Evolutionary conservation across 495 filamentous ascomycete genomes (phyloP).

Genomic region (Aspergillus funiculosus): DNA sequence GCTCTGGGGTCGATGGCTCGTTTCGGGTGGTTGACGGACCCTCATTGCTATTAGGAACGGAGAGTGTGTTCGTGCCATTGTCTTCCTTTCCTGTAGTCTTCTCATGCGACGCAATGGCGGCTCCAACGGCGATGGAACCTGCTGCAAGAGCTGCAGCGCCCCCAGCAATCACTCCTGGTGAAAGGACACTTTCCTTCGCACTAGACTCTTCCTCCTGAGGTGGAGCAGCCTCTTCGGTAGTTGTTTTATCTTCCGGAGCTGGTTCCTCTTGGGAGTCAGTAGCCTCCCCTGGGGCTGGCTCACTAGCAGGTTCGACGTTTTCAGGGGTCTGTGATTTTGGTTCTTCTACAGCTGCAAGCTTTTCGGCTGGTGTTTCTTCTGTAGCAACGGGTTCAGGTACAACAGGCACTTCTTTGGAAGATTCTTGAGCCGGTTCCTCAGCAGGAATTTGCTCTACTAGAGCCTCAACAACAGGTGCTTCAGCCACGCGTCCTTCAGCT

Average conservation of each 20-base stretch:
- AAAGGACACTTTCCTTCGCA: slow-evolving; percentile 19
- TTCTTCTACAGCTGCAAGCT: slow-evolving; percentile 6
- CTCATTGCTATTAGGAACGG: slow-evolving; percentile 11
- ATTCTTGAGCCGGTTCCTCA: slow-evolving; percentile 1
- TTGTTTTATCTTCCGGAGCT: slow-evolving; percentile 10
- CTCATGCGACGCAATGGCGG: slow-evolving; percentile 17
- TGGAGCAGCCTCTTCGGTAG: slow-evolving; percentile 19
- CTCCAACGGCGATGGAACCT: slow-evolving; percentile 18
- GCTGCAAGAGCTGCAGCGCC: slow-evolving; percentile 26
- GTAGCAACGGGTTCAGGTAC: slow-evolving; percentile 4
- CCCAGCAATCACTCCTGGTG: slow-evolving; percentile 24
- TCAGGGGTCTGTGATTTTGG: slow-evolving; percentile 1
- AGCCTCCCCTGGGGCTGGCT: slow-evolving; percentile 1
- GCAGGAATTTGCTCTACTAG: slow-evolving; percentile 7
- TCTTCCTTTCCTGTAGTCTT: slow-evolving; percentile 11
- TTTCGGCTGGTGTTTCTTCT: slow-evolving; percentile 5
- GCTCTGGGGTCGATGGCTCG: slow-evolving; percentile 19
- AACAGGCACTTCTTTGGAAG: slow-evolving; percentile 9
- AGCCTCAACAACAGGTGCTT: slow-evolving; percentile 8
- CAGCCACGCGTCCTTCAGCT: slow-evolving; percentile 10
- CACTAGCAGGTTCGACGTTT: background rate
- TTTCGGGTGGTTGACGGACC: background rate
- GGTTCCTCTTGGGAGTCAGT: background rate
- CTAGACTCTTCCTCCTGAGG: slow-evolving; percentile 10
- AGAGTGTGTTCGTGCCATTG: slow-evolving; percentile 14